phyloP scores from a whole-genome alignment of 371 early-diverging fungal species.

The Mucor plumbeus region DNA sequence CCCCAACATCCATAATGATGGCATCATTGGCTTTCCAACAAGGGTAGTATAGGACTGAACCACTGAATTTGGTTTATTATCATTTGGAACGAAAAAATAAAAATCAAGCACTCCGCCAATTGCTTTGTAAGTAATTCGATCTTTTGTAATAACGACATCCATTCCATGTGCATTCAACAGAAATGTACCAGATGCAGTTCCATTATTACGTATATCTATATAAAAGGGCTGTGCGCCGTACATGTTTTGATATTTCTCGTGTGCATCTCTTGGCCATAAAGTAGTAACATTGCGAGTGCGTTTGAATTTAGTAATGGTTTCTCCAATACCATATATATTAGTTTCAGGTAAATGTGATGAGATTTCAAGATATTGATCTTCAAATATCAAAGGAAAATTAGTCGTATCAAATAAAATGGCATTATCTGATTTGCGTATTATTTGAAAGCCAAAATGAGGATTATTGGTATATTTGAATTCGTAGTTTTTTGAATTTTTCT shows the following conservation, averaged over 20 bases:
- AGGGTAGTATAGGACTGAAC: constrained; percentile 67
- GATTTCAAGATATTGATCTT: constrained; percentile 72
- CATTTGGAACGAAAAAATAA: constrained; percentile 62
- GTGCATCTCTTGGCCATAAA: constrained; percentile 62
- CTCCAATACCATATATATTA: constrained; percentile 75
- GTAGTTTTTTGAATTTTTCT: constrained; percentile 32
- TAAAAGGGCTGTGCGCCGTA: constrained; percentile 78
- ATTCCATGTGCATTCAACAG: constrained; percentile 74
- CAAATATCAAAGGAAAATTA: constrained; percentile 60
- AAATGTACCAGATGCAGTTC: constrained; percentile 59
- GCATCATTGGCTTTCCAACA: constrained; percentile 67
- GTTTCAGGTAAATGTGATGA: constrained; percentile 52
- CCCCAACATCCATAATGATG: constrained; percentile 63
- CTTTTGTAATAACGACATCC: constrained; percentile 63
- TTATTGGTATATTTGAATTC: constrained; percentile 44
- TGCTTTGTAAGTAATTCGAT: constrained; percentile 63
- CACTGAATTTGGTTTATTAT: constrained; percentile 56
- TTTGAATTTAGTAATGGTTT: constrained; percentile 54
- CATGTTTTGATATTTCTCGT: constrained; percentile 58
- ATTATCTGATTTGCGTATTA: constrained; percentile 51
- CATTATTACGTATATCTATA: constrained; percentile 63
- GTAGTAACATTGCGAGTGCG: constrained; percentile 47
- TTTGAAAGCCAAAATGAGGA: constrained; percentile 57
- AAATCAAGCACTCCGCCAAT: constrained; percentile 72
- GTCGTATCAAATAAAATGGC: constrained; percentile 63